phyloP scores from a whole-genome alignment of 768 basidiomycete genomes.

The Lactarius trivialis region DNA sequence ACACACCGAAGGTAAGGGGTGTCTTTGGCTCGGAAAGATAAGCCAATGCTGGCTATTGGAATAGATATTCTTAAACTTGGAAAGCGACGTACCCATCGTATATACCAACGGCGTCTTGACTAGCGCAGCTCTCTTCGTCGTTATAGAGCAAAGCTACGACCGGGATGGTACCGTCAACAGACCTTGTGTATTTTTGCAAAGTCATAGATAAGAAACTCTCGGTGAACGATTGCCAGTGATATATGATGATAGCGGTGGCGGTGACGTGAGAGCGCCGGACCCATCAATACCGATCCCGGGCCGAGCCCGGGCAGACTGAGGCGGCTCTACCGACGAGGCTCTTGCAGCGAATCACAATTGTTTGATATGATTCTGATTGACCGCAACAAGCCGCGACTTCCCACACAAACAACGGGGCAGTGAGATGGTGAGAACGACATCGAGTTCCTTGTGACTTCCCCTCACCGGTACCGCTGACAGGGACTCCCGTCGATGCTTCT shows the following conservation, averaged over 20 bases:
- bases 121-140: conserved; percentile 69
- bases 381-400: too few species aligned
- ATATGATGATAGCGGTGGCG: too few species aligned
- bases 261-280: neutral
- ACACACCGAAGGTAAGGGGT: neutral
- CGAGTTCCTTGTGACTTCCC: neutral
- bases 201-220: conserved; percentile 6
- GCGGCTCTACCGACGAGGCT: too few species aligned
- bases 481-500: conserved; percentile 16
- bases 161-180: conserved; percentile 73
- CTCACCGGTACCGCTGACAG: neutral
- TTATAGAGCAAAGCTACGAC: conserved; percentile 68
- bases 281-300: too few species aligned
- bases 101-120: conserved; percentile 78
- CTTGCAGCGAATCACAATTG: too few species aligned
- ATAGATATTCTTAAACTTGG: neutral
- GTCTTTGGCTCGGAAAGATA: neutral
- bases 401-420: too few species aligned
- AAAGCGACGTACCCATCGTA: conserved; percentile 73
- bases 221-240: too few species aligned
- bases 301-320: too few species aligned
- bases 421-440: conserved; percentile 4
- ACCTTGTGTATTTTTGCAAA: conserved; percentile 47
- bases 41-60: neutral
- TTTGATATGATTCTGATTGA: too few species aligned